Base-by-base conservation (phyloP, 352 stramenopile genomes). In the Peronospora farinosa region DNA sequence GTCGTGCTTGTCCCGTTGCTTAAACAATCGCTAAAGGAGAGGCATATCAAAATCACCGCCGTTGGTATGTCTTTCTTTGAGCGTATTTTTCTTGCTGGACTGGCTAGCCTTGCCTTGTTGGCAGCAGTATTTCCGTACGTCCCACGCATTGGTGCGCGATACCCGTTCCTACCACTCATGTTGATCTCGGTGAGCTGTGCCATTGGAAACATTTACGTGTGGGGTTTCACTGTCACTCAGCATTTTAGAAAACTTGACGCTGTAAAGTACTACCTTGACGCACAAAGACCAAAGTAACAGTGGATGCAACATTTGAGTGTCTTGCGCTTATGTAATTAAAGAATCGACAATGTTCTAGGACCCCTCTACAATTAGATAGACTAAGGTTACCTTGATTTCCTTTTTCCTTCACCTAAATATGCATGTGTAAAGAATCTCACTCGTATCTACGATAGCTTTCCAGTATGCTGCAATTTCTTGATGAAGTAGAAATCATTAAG, bases 91-190 rank as follows among this genome's bases (percentile, higher is more conserved):
- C n/a, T n/a, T n/a, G n/a, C n/a, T n/a, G n/a, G n/a, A n/a, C n/a
- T n/a, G n/a, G n/a, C n/a, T n/a, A n/a, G n/a, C n/a, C n/a, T n/a
- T n/a, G n/a, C n/a, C n/a, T n/a, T n/a, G n/a, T n/a, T n/a, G n/a
- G n/a, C n/a, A n/a, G n/a, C n/a, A n/a, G n/a, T n/a, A n/a, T n/a
- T n/a, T n/a, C n/a, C n/a, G n/a, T n/a, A n/a, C n/a, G n/a, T n/a
- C n/a, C n/a, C 78, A 0, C 66, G 57, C 19, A 35, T 87, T 11
- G 69, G 74, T 0, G 40, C 39, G 13, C n/a, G n/a, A n/a, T n/a
- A n/a, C 31, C 59, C 74, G 39, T 95, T 95, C 54, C 54, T 92
- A 6, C 84, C 84, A 21, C 70, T 95, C 16, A 86, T 95, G 65
- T 33, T 87, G 30, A 86, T 84, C 25, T 92, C 81, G 2, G 74